Conservation (phyloP, 352 stramenopile genomes). For the Paralagenidium karlingii region DNA sequence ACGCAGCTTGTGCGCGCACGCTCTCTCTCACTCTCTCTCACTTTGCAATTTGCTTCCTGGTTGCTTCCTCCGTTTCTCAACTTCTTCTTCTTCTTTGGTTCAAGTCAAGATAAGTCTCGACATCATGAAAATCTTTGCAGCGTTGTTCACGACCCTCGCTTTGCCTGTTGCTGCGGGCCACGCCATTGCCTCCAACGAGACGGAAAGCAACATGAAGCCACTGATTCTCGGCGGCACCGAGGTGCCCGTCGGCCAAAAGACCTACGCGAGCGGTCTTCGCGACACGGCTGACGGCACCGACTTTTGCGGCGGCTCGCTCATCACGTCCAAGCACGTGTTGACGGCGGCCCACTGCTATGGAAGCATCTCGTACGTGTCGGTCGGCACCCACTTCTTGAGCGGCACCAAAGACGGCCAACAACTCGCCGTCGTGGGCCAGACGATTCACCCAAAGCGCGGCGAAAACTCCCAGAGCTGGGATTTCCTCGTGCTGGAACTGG, state of each 20-base stretch:
- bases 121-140: too few relatives aligned
- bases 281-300: constrained; percentile 12
- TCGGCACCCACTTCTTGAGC: constrained; percentile 39
- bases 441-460: constrained; percentile 30
- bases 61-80: too few relatives aligned
- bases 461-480: constrained; percentile 27
- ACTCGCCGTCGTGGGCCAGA: constrained; percentile 31
- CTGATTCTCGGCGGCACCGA: constrained; percentile 31
- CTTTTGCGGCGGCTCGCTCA: constrained; percentile 50
- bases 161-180: too few relatives aligned
- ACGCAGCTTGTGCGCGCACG: too few relatives aligned
- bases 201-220: too few relatives aligned
- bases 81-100: too few relatives aligned
- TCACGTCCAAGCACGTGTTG: constrained; percentile 45
- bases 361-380: constrained; percentile 28
- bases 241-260: not conserved
- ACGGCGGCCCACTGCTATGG: constrained; percentile 42
- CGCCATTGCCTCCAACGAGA: too few relatives aligned
- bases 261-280: constrained; percentile 29
- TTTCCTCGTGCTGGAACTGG: constrained; percentile 41
- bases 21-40: too few relatives aligned
- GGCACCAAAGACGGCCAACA: constrained; percentile 25
- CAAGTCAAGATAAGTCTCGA: too few relatives aligned
- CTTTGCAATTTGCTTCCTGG: too few relatives aligned
- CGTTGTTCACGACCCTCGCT: too few relatives aligned